Conservation (phyloP, 305 asterid genomes). For the Striga hermonthica region DNA sequence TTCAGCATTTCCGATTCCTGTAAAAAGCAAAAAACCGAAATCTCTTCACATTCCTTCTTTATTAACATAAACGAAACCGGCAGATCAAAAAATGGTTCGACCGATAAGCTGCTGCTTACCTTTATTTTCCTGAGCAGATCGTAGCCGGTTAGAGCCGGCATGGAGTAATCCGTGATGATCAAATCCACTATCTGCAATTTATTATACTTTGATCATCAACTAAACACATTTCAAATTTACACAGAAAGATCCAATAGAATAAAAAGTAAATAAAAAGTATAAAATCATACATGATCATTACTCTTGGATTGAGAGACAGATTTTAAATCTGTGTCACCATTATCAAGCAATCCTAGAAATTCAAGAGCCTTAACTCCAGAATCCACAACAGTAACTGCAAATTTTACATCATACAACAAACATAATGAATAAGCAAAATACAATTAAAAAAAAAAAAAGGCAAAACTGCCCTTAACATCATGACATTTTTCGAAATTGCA, state of each 20-base stretch:
- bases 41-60: background rate
- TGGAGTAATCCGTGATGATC: conserved; percentile 53
- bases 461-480: too few species aligned
- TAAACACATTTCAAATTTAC: background rate
- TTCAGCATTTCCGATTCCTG: conserved; percentile 40
- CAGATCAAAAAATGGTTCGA: background rate
- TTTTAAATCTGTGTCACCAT: background rate
- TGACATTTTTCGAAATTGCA: too few species aligned
- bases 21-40: background rate
- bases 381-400: conserved; percentile 51
- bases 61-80: too few species aligned
- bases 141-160: conserved; percentile 56
- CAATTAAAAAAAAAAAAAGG: background rate
- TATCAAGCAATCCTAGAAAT: conserved; percentile 44
- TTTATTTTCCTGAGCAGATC: conserved; percentile 47
- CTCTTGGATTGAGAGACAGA: background rate
- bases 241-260: background rate
- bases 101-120: conserved; percentile 18
- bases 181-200: conserved; percentile 38
- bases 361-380: conserved; percentile 54
- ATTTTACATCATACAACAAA: background rate
- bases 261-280: background rate
- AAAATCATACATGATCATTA: background rate
- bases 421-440: conserved; percentile 21
- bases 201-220: background rate